Base-by-base conservation (phyloP, 2,329 filamentous ascomycete species). In the Ustulina deusta region DNA sequence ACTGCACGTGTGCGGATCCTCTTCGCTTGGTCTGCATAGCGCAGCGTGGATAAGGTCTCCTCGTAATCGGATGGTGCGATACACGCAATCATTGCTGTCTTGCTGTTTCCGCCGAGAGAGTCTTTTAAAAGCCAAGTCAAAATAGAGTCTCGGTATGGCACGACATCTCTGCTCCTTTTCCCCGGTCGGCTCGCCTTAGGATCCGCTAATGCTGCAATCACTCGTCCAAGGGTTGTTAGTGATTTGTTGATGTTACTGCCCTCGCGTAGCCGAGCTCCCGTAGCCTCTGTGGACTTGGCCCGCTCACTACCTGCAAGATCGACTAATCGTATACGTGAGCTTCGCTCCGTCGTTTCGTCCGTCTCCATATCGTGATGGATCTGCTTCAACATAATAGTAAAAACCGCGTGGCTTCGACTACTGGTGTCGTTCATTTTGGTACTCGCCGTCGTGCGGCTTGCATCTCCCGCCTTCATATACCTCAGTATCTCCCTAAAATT, bases 361-460 rank as follows among this genome's bases (percentile, higher is more conserved):
- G 94, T 97, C 61, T 94, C 91, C 82, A 97, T 91, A 75, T 97
- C 95, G 81, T 98, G 95, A 77, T 97, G 94, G 72, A 99, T 99
- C 80, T 98, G 96, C 82, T 97, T 97, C 66, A 99, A 86, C 83
- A 97, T 96, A 74, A 99, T 96, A 32, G 96, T 99, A 80, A 99
- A 99, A 65, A 99, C 96, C 7, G 96, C 94, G 78, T 99, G 96
- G 71, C 94, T 97, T 79, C 96, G 92, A 70, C 93, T 97, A 61
- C 93, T 97, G 2, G 95, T 98, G 80, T 99, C 96, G 81, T 99
- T 99, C 96, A 99, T 99, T 83, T 97, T 98, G 67, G 96, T 99
- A 77, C 93, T 94, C 15, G 96, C 96, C 22, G 89, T 91, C 0
- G 96, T 98, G 55, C 96, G 90, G 65, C 92, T 97, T 71, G 87